Percentiles rank a stretch among this genome's conserved stretches.
phyloP scores from a whole-genome alignment of 345 rosid species.

The Linum lewisii region DNA sequence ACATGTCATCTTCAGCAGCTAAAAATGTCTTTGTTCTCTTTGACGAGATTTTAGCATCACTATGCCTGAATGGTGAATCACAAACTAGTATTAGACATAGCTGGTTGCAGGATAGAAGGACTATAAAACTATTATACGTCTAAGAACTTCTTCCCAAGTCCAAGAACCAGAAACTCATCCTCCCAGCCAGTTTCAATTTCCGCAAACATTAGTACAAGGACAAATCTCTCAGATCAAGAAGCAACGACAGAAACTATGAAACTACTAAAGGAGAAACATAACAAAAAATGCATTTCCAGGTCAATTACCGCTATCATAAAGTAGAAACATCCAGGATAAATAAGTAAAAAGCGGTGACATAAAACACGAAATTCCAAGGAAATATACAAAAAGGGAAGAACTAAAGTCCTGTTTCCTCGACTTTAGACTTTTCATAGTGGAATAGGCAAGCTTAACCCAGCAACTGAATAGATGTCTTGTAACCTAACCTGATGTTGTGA shows the following conservation, averaged over 20 bases:
- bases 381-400: no score
- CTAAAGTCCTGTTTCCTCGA: not conserved
- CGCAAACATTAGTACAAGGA: no score
- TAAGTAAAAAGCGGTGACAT: no score
- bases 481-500: not conserved
- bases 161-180: no score
- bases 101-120: not conserved
- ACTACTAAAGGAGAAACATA: not conserved
- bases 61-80: conserved; percentile 51
- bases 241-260: not conserved
- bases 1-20: conserved; percentile 81
- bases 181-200: no score
- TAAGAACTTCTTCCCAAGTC: no score
- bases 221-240: not conserved
- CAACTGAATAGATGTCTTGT: not conserved
- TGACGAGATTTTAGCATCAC: conserved; percentile 52
- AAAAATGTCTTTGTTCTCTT: conserved; percentile 61
- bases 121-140: not conserved
- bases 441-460: not conserved
- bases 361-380: no score
- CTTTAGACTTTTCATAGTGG: not conserved
- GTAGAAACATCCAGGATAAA: no score
- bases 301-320: no score
- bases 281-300: not conserved
- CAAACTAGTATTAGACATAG: not conserved